phyloP scores from a whole-genome alignment of 2,329 filamentous ascomycete genomes.

The Epichloe aotearoae region DNA sequence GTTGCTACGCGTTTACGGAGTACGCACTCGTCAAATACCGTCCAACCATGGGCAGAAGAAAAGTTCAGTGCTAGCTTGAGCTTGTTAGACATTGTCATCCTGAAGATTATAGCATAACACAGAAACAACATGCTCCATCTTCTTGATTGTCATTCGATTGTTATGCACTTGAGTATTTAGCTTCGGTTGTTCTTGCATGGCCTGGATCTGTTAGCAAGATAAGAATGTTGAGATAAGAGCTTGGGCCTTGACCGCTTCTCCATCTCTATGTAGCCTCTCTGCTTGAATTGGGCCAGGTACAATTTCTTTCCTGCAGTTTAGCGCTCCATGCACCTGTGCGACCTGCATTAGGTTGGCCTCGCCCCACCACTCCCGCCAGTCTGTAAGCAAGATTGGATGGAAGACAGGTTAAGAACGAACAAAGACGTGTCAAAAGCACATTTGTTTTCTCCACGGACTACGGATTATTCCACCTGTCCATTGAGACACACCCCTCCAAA shows the following conservation, averaged over 20 bases:
- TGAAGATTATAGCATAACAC: too few relatives aligned
- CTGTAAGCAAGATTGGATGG: too few relatives aligned
- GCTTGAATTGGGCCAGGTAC: neutral
- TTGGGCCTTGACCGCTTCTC: slow-evolving; percentile 6
- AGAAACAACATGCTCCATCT: too few relatives aligned
- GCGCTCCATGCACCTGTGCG: neutral
- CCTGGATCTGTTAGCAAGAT: neutral
- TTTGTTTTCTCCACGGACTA: neutral
- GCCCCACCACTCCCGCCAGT: slow-evolving; percentile 1
- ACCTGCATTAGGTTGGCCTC: neutral
- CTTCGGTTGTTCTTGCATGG: neutral
- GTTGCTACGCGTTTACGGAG: too few relatives aligned
- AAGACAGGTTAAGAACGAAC: neutral
- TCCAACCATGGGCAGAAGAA: too few relatives aligned
- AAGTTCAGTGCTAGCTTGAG: too few relatives aligned
- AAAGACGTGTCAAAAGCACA: neutral
- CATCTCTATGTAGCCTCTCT: neutral
- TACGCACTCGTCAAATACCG: too few relatives aligned
- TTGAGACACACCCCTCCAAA: neutral
- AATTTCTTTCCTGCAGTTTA: neutral
- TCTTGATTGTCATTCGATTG: too few relatives aligned
- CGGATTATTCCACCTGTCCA: neutral
- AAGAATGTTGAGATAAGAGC: neutral
- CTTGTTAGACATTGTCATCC: too few relatives aligned
- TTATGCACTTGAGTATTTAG: neutral